Base-by-base conservation (phyloP, 257 asterid genomes). In the Solanum paucissectum region DNA sequence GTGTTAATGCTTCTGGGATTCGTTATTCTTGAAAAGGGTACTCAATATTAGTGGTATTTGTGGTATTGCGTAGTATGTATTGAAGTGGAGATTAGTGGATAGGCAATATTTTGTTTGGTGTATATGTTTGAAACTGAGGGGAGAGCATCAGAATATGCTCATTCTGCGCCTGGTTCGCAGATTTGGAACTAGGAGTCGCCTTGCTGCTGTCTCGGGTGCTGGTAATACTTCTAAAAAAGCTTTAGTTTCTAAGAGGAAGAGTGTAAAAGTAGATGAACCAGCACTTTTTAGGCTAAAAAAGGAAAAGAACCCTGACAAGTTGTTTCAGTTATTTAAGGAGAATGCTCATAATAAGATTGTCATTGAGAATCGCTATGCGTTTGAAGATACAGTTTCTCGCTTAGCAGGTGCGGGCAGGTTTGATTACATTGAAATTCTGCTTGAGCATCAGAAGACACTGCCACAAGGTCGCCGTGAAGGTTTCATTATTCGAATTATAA, bases 391-490 rank as follows among this genome's bases (percentile, higher is more conserved):
- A 0, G 89, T 95, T 87, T 92, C 94, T 91, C 89, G 98, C 87
- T 90, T 95, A 89, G 95, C 95, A 83, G 98, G 98, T 72, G 98
- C 98, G 0, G 90, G 95, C 8, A 74, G 96, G 29, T 92, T 94
- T 75, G 98, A 95, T 92, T 94, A 94, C 79, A 92, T 95, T 33
- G 98, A 93, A 90, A 88, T 87, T 89, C 82, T 95, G 87, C 95
- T 95, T 36, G 98, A 95, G 94, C 98, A 95, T 86, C 98, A 95
- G 90, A 95, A 95, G 90, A 87, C 93, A 64, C 90, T 95, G 82
- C 98, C 96, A 0, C 98, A 95, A 90, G 98, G 98, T 66, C 92
- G 96, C 27, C 93, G 98, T 58, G 98, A 95, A 92, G 98, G 98
- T 85, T 95, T 95, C 88, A 68, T 95, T 42, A 83, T 95, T 83